A percentile compares a stretch with the other conserved stretches of the same genome.
Evolutionary conservation across 345 rosid genomes (phyloP).

Genomic region (Corchorus capsularis): DNA sequence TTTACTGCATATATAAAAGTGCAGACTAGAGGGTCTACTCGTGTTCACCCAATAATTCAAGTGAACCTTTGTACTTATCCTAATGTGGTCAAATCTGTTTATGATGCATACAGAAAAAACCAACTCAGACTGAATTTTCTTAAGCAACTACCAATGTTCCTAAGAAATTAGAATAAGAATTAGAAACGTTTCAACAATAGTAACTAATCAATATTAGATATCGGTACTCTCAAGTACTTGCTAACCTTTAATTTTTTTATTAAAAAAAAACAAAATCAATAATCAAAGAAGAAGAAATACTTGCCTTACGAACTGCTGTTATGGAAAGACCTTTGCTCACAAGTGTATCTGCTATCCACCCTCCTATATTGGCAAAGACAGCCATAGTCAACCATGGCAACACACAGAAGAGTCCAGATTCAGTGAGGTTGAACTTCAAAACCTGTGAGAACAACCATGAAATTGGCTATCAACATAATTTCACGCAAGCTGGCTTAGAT

Average conservation of each 20-base stretch:
- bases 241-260: neutral
- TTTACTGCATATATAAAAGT: neutral
- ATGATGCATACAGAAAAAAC: neutral
- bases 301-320: slow-evolving; percentile 93
- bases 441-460: slow-evolving; percentile 53
- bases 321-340: slow-evolving; percentile 92
- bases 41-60: neutral
- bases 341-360: slow-evolving; percentile 98
- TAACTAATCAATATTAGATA: neutral
- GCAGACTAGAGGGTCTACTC: neutral
- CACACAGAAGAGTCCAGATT: slow-evolving; percentile 91
- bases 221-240: neutral
- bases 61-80: neutral
- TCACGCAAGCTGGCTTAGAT: neutral
- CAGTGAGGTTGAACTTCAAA: slow-evolving; percentile 94
- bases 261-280: neutral
- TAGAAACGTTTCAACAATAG: neutral
- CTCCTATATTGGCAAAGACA: slow-evolving; percentile 84
- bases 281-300: slow-evolving; percentile 25
- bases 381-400: slow-evolving; percentile 99
- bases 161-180: neutral
- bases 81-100: neutral
- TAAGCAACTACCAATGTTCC: too few species aligned
- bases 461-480: neutral
- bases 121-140: neutral